Evolutionary conservation across 768 basidiomycete species (phyloP).

Genomic region (Psilocybe subaeruginosa): DNA sequence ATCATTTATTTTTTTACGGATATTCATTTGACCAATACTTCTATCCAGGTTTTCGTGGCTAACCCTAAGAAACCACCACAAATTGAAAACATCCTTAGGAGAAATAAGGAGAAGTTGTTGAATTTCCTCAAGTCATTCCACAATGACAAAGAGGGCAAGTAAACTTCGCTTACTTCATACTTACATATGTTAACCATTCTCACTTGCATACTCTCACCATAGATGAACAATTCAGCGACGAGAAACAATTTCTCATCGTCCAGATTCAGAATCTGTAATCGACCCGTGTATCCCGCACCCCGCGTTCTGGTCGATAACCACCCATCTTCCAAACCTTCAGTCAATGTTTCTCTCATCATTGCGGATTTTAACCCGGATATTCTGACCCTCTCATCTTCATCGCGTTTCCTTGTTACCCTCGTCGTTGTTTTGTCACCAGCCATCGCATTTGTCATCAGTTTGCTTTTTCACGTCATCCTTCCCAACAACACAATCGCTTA

Average conservation of each 20-base stretch:
- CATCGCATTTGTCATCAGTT: background rate
- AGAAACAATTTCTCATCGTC: slow-evolving; percentile 94
- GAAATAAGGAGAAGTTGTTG: slow-evolving; percentile 95
- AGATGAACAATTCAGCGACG: slow-evolving; percentile 98
- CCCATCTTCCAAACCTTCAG: background rate
- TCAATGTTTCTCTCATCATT: background rate
- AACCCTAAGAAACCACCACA: slow-evolving; percentile 99
- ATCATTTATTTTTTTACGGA: background rate
- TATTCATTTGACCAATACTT: background rate
- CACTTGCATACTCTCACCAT: background rate
- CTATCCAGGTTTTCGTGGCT: slow-evolving; percentile 87
- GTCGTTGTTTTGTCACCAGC: slow-evolving; percentile 1
- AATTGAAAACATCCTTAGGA: slow-evolving; percentile 85
- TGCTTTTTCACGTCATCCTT: background rate
- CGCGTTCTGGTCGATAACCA: background rate
- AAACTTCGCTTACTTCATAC: slow-evolving; percentile 11
- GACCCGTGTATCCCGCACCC: background rate
- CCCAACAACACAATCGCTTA: background rate
- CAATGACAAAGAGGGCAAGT: slow-evolving; percentile 93
- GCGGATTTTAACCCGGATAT: background rate
- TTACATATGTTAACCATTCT: background rate
- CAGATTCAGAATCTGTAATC: slow-evolving; percentile 81
- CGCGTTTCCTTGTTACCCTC: background rate
- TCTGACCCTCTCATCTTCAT: background rate
- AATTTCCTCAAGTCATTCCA: slow-evolving; percentile 92